phyloP scores from a whole-genome alignment of 495 filamentous ascomycete species.

The Hamigera avellanea region DNA sequence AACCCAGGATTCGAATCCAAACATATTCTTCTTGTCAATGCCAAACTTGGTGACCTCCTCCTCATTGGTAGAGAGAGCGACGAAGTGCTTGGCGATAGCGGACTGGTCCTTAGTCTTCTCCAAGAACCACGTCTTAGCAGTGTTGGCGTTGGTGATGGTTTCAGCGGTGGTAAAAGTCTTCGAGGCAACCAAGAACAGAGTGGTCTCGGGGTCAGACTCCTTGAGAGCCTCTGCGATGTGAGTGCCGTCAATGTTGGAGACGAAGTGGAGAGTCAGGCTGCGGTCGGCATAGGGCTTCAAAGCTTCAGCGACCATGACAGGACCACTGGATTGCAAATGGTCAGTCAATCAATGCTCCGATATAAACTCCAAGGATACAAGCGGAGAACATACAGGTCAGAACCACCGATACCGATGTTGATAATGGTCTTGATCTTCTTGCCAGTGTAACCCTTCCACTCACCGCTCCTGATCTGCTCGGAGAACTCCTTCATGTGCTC shows the following conservation, averaged over 20 bases:
- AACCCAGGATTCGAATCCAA: slow-evolving; percentile 96
- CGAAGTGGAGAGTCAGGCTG: slow-evolving; percentile 84
- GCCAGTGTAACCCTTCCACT: slow-evolving; percentile 98
- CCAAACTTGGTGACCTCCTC: slow-evolving; percentile 93
- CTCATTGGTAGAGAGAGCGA: slow-evolving; percentile 94
- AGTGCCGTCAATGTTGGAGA: slow-evolving; percentile 98
- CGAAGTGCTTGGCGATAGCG: slow-evolving; percentile 94
- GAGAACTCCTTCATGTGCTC: slow-evolving; percentile 97
- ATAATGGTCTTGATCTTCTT: slow-evolving; percentile 94
- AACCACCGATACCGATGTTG: slow-evolving; percentile 97
- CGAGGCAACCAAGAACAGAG: slow-evolving; percentile 92
- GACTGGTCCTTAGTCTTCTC: slow-evolving; percentile 63
- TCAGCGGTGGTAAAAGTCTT: slow-evolving; percentile 99
- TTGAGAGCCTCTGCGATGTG: slow-evolving; percentile 92
- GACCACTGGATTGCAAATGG: slow-evolving; percentile 47
- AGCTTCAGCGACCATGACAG: slow-evolving; percentile 96
- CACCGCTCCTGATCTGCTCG: slow-evolving; percentile 83
- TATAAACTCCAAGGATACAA: neutral
- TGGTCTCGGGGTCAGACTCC: slow-evolving; percentile 86
- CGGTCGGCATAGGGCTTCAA: slow-evolving; percentile 86
- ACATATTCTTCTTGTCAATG: slow-evolving; percentile 98
- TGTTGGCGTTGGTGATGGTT: slow-evolving; percentile 92
- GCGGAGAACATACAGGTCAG: slow-evolving; percentile 66
- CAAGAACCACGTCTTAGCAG: slow-evolving; percentile 94
- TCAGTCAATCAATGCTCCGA: too few species aligned